Base-by-base conservation (phyloP, 2,329 filamentous ascomycete genomes). In the Aspergillus sp. region DNA sequence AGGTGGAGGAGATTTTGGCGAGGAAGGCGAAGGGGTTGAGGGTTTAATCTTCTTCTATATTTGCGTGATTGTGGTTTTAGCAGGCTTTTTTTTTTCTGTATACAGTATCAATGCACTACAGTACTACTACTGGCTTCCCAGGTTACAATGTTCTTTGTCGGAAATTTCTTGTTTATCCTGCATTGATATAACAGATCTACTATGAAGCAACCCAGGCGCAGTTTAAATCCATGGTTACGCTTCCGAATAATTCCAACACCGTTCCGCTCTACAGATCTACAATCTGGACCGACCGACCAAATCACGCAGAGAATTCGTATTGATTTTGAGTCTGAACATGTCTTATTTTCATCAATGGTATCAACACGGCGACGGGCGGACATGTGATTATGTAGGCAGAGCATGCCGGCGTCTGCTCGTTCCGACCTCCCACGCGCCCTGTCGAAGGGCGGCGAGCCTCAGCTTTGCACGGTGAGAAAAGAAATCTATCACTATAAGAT, bases 1-100 rank as follows among this genome's bases (percentile, higher is more conserved):
- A 81, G 62, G 71, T 82, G 11, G 75, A 81, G 52, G 76, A 73
- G 62, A 74, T 81, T 52, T 56, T 82, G 59, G 69, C 68, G 0
- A 70, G 73, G 55, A 70, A 65, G 52, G 62, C 59, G 2, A 62
- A 67, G 52, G 62, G 57, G 5, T 44, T 65, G 45, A 52, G 54
- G 41, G 41, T 66, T 56, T 64, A 35, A 56, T 8, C 7, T 21
- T 44, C 17, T 39, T 39, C n/a, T 12, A 39, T 39, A 39, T 6
- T 39, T 39, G 35, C 0, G 3, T 39, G 23, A 25, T 25, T 25
- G 23, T 25, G 23, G 23, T 25, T 25, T 25, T 25, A 25, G 23
- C 23, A 2, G 23, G 23, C 23, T 25, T 25, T 25, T 7, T 25
- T 25, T 9, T 9, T 27, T 27, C 25, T 31, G 27, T 31, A 31